Conservation (phyloP, 2,329 filamentous ascomycete genomes). For the Calonectria pauciramosa region DNA sequence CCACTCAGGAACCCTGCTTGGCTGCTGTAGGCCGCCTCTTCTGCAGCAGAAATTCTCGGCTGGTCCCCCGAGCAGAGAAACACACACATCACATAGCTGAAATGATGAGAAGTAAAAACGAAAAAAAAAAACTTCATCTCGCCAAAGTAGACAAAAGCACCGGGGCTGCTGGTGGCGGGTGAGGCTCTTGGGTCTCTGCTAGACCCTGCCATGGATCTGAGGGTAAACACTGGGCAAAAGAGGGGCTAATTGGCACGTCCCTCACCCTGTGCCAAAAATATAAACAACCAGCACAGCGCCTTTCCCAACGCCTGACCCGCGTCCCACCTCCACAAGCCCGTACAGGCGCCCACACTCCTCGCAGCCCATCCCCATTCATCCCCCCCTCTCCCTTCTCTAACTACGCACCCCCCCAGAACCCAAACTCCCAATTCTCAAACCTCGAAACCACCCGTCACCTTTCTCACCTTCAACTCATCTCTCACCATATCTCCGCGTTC, state of each 20-base stretch:
- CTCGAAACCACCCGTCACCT: conserved; percentile 41
- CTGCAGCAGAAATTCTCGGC: neutral
- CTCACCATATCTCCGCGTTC: conserved; percentile 34
- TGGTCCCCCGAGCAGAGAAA: neutral
- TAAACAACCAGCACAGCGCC: conserved; percentile 25
- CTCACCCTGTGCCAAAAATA: conserved; percentile 12
- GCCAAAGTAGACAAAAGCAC: neutral
- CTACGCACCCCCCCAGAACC: conserved; percentile 43
- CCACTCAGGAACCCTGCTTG: conserved; percentile 9
- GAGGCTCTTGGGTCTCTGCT: neutral
- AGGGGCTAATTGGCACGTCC: conserved; percentile 21
- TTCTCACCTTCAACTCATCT: conserved; percentile 39
- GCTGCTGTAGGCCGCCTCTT: neutral
- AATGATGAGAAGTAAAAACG: no score
- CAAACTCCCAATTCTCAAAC: conserved; percentile 45
- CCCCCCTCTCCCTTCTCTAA: conserved; percentile 39
- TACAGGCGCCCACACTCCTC: conserved; percentile 30
- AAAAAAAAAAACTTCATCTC: neutral
- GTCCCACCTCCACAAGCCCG: conserved; percentile 43
- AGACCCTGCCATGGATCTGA: neutral
- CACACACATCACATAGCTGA: neutral
- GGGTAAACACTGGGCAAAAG: conserved; percentile 13
- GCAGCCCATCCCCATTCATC: conserved; percentile 35
- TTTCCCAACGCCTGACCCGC: conserved; percentile 42
- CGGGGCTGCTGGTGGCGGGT: neutral